These are phyloP conservation scores for Kentomonas sorsogonicus DNA, from an alignment of 208 protist species.

Conservation along the genomic window DNA sequence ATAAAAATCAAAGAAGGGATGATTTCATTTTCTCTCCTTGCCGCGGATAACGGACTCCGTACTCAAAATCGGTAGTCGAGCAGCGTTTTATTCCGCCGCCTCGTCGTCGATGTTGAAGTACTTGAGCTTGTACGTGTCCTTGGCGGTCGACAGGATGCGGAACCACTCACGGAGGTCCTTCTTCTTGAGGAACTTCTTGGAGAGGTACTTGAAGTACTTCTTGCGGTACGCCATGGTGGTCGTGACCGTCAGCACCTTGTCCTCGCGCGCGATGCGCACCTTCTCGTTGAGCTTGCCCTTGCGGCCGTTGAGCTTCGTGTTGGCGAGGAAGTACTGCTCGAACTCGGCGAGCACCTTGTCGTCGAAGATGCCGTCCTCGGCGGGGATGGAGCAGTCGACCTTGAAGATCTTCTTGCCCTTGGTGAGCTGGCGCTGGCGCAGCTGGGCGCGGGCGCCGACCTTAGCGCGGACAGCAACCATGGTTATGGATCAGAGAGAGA, in stretches of 20 bases:
- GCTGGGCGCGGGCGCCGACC: constrained; percentile 59
- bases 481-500: constrained; percentile 21
- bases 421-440: constrained; percentile 69
- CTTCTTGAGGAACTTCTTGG: constrained; percentile 99
- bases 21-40: constrained; percentile 1
- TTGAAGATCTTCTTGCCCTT: constrained; percentile 90
- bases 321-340: constrained; percentile 96
- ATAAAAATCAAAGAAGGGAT: constrained; percentile 2
- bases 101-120: constrained; percentile 98
- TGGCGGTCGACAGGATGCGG: constrained; percentile 93
- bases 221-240: constrained; percentile 95
- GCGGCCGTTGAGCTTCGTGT: constrained; percentile 98
- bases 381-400: constrained; percentile 30
- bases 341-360: constrained; percentile 84
- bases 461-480: constrained; percentile 89
- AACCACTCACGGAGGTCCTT: constrained; percentile 97
- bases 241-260: constrained; percentile 89
- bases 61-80: not conserved
- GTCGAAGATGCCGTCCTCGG: constrained; percentile 56
- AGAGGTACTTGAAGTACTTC: constrained; percentile 99
- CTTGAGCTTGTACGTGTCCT: constrained; percentile 95
- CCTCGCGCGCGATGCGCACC: constrained; percentile 83
- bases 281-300: constrained; percentile 95
- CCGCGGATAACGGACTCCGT: not conserved
- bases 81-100: constrained; percentile 26